Base-by-base conservation (phyloP, 164 flowering plant species). In the Euptelea pleiosperma region DNA sequence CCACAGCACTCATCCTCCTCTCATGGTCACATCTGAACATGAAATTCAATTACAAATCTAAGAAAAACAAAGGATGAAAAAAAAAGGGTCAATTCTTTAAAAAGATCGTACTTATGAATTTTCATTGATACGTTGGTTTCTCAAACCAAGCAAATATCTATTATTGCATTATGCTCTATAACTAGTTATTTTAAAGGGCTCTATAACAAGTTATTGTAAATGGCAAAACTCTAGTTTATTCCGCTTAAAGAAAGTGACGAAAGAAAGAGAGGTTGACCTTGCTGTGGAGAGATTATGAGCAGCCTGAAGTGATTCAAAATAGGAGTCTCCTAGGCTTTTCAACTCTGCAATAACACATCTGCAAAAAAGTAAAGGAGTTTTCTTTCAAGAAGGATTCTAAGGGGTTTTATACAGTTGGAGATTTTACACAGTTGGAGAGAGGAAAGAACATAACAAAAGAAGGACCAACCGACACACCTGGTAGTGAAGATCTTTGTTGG, bases 1-100 rank as follows among this genome's bases (percentile, higher is more conserved):
- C 70, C 1, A 72, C 80, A 60, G 90, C 99, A 61, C 76, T 74
- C 65, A 58, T 74, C 65, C 71, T 67, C 65, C 58, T 68, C 58
- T 78, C 91, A 74, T 89, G 97, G 43, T 82, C 94, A 69, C 98
- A 92, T 49, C 96, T 92, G 72, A 28, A 52, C 62, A 40, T n/a
- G 31, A 52, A 64, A 28, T 41, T 14, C 33, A 26, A 61, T 44
- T 26, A 57, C 10, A 28, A 14, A 21, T 34, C 1, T 25, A 16
- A 51, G 42, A 44, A 21, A 29, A 28, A 4, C 40, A 10, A 10
- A 33, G 10, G 35, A n/a, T 16, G 7, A 24, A 31, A 31, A 45
- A 36, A 19, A 7, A n/a, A n/a, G n/a, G n/a, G n/a, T n/a, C n/a
- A n/a, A n/a, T n/a, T n/a, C n/a, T n/a, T n/a, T n/a, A n/a, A n/a